Percentiles rank a stretch among this genome's conserved stretches.
phyloP scores from a whole-genome alignment of 1,284 basidiomycete species.

The Puccinia horiana region DNA sequence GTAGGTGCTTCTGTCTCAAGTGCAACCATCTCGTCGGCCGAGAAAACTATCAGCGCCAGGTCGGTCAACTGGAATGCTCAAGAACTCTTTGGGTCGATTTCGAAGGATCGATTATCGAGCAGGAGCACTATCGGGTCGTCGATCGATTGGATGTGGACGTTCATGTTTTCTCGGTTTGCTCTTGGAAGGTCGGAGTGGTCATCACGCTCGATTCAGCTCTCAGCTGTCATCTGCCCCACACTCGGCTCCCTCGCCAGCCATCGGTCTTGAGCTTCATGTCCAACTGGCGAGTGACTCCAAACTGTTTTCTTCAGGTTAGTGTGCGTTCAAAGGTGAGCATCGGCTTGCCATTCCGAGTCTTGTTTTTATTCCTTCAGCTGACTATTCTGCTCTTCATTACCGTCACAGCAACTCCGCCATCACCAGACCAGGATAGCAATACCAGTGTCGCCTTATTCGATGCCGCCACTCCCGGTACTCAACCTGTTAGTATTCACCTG shows the following conservation, averaged over 20 bases:
- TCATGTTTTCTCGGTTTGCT: neutral
- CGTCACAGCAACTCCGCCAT: conserved; percentile 63
- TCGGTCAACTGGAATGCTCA: too few species aligned
- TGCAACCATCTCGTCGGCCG: too few species aligned
- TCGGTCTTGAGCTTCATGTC: conserved; percentile 94
- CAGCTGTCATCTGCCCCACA: neutral
- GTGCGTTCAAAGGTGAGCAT: conserved; percentile 22
- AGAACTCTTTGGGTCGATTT: neutral
- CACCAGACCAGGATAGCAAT: conserved; percentile 68
- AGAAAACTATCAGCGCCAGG: too few species aligned
- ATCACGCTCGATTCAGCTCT: neutral
- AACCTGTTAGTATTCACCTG: conserved; percentile 69
- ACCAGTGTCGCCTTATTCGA: conserved; percentile 79
- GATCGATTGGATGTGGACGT: neutral
- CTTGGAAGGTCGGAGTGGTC: neutral
- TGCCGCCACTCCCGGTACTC: conserved; percentile 86
- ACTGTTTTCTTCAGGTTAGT: conserved; percentile 77
- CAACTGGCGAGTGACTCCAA: conserved; percentile 85
- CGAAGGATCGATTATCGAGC: neutral
- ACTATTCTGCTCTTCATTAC: conserved; percentile 51
- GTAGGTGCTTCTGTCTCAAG: too few species aligned
- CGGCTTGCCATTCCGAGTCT: conserved; percentile 39
- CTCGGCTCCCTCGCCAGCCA: conserved; percentile 63
- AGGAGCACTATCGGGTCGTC: neutral
- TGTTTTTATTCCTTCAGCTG: conserved; percentile 53